Evolutionary conservation across 2,329 filamentous ascomycete genomes (phyloP).

Genomic region (Geosmithia morbida): DNA sequence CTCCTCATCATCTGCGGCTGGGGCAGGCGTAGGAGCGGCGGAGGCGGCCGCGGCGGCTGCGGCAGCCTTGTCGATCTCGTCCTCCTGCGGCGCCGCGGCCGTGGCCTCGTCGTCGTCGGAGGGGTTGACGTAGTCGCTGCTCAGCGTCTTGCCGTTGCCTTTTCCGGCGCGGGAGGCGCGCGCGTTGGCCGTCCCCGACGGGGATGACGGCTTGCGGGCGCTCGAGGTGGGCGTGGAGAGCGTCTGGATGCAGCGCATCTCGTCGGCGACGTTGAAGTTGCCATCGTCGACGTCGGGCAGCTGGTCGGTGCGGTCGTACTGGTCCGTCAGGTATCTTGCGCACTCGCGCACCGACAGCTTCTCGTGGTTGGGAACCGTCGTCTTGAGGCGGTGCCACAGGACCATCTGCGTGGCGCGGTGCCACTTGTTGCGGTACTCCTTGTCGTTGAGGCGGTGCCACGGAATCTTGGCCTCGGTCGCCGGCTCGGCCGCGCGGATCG

Average conservation of each 20-base stretch:
- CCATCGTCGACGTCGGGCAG: slow-evolving; percentile 17
- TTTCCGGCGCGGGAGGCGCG: too few relatives aligned
- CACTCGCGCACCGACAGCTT: slow-evolving; percentile 17
- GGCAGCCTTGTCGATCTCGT: slow-evolving; percentile 1
- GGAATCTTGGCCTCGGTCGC: slow-evolving; percentile 29
- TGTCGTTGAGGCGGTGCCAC: slow-evolving; percentile 30
- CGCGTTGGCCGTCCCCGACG: too few relatives aligned
- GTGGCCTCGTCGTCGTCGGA: slow-evolving; percentile 10
- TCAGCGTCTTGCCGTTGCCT: slow-evolving; percentile 5
- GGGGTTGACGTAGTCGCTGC: slow-evolving; percentile 14
- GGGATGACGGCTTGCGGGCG: slow-evolving; percentile 2
- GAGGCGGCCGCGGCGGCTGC: neutral
- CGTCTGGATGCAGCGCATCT: slow-evolving; percentile 14
- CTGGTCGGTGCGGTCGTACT: slow-evolving; percentile 16
- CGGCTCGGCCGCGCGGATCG: slow-evolving; percentile 25
- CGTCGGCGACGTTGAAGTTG: slow-evolving; percentile 15
- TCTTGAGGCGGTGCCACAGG: slow-evolving; percentile 22
- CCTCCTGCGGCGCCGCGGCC: slow-evolving; percentile 2
- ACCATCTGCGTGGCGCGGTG: slow-evolving; percentile 20
- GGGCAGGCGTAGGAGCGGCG: neutral
- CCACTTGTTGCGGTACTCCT: slow-evolving; percentile 22
- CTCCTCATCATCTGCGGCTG: slow-evolving; percentile 2
- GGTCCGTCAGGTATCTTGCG: slow-evolving; percentile 18
- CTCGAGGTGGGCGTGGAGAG: neutral
- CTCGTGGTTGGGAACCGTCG: slow-evolving; percentile 16